Evolutionary conservation across 2,329 filamentous ascomycete species (phyloP), one percentile per base, ranked within the genome.

Genomic region (Helotiales sp.): DNA sequence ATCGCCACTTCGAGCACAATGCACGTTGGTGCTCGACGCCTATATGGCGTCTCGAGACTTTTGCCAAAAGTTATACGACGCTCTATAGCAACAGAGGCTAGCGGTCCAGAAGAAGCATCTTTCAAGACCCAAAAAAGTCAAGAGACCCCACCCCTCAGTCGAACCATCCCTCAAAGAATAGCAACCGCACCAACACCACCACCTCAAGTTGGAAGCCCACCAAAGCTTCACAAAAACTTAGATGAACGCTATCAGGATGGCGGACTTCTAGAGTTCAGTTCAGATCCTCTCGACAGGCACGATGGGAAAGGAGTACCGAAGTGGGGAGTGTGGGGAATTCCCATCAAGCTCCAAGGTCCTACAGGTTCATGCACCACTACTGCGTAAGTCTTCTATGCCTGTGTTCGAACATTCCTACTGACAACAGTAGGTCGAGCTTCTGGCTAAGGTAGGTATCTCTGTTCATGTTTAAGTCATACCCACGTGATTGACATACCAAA

Each of bases 391-490:
- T 17, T 49, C 13, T 33, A 25, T n/a, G 13, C n/a, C n/a, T 54
- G 5, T 44, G 22, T 40, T 5, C 3, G 6, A 19, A 9, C 17
- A 6, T 7, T 15, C 15, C 5, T 44, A 25, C 40, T 44, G 1
- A 44, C 40, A 25, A 27, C 12, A 27, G 27, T 25, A 78, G 76
- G n/a, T 73, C 74, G 12, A 72, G 73, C 59, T 65, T 74, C 44
- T 76, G 74, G 74, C 60, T 75, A 61, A 71, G 73, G 74, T 75
- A 63, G 52, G 68, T 46, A 25, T 30, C 25, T n/a, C 22, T 44
- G 40, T 5, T 25, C 40, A 15, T n/a, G n/a, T n/a, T n/a, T n/a
- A 12, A n/a, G 4, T 31, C 15, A n/a, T 12, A 31, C 24, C 34
- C 50, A 50, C 22, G 42, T 57, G 54, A 57, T 52, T 65, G 17